Base-by-base conservation (phyloP, 2,329 filamentous ascomycete genomes). In the Emericellopsis atlantica region DNA sequence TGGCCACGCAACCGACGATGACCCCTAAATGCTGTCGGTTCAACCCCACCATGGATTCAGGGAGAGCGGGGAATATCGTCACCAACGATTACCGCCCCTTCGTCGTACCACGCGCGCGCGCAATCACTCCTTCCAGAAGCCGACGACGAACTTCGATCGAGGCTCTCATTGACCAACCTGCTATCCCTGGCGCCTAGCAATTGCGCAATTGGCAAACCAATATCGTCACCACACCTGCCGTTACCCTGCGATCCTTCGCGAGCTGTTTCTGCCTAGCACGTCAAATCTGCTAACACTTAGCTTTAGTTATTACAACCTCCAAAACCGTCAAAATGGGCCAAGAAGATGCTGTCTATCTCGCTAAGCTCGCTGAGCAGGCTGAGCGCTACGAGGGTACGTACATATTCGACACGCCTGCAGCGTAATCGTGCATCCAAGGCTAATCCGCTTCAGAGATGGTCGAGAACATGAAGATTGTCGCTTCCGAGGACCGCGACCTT, bases 281-380 rank as follows among this genome's bases (percentile, higher is more conserved):
- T 29, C 26, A 29, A 29, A 29, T 3, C 11, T 21, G 32, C 40
- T 42, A 42, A 42, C 40, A 5, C 18, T 26, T 36, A 18, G 18
- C 32, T 31, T 32, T 36, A 36, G 21, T 14, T 36, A 6, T 16
- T 23, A 9, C 22, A 21, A 36, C 15, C 22, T 16, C 24, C 18
- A 54, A 56, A 48, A 55, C 52, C 55, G 68, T 64, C 75, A 89
- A 74, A 74, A 96, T 96, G 90, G 88, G 85, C 80, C 87, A 95
- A 78, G 90, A 96, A 79, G 89, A 96, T 74, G 90, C 89, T 60
- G 92, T 98, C 63, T 96, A 96, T 71, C 84, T 96, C 67, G 92
- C 92, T 72, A 96, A 96, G 88, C 85, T 98, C 69, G 92, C 92
- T 65, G 92, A 98, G 83, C 92, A 98, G 81, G 92, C 92, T 69